phyloP scores from a whole-genome alignment of 345 rosid species.

The Populus ilicifolia region DNA sequence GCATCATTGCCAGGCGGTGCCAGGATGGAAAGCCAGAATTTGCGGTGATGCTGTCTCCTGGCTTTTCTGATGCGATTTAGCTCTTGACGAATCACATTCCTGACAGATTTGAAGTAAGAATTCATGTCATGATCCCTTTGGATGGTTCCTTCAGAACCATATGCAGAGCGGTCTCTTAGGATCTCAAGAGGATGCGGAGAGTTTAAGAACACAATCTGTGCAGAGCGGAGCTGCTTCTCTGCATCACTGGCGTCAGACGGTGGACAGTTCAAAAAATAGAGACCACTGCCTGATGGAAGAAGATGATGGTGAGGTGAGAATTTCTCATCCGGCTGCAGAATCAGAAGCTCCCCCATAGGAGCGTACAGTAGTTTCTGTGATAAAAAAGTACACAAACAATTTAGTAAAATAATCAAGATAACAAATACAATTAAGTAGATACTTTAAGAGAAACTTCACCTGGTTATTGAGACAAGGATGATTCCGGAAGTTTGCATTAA shows the following conservation, averaged over 20 bases:
- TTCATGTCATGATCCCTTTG: slow-evolving; percentile 89
- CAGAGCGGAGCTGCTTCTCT: slow-evolving; percentile 64
- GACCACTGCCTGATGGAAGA: slow-evolving; percentile 89
- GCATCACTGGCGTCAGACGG: slow-evolving; percentile 37
- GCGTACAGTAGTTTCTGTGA: slow-evolving; percentile 70
- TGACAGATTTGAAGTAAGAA: slow-evolving; percentile 67
- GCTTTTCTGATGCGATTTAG: slow-evolving; percentile 56
- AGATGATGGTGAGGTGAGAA: slow-evolving; percentile 83
- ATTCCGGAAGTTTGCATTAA: slow-evolving; percentile 75
- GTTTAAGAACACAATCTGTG: slow-evolving; percentile 66
- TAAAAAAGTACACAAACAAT: not conserved
- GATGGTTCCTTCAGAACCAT: slow-evolving; percentile 83
- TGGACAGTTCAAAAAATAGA: slow-evolving; percentile 51
- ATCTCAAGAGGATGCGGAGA: slow-evolving; percentile 99
- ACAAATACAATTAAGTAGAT: not conserved
- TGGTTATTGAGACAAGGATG: slow-evolving; percentile 84
- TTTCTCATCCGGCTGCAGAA: slow-evolving; percentile 86
- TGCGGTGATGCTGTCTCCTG: slow-evolving; percentile 49
- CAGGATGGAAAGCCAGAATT: slow-evolving; percentile 69
- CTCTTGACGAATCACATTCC: slow-evolving; percentile 64
- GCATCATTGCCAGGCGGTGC: slow-evolving; percentile 28
- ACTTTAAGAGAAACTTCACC: slow-evolving; percentile 34
- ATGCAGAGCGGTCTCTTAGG: slow-evolving; percentile 74
- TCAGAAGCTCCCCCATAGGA: slow-evolving; percentile 92
- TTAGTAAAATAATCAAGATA: not conserved